A percentile compares a stretch with the other conserved stretches of the same genome.
Conservation (phyloP, 768 basidiomycete genomes). For the Rhizopogon salebrosus region DNA sequence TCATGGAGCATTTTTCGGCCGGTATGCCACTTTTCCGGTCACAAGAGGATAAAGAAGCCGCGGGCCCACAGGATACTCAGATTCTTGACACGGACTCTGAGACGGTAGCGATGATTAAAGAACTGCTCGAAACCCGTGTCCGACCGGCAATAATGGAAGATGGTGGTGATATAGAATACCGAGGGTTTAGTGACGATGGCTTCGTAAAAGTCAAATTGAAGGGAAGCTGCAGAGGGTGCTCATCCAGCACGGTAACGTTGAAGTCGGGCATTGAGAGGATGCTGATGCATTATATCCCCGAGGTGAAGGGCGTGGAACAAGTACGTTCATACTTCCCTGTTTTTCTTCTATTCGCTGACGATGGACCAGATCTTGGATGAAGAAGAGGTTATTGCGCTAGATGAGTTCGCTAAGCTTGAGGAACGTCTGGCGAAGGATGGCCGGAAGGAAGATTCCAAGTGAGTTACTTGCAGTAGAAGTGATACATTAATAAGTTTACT, state of each 20-base stretch:
- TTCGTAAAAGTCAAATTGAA: conserved; percentile 88
- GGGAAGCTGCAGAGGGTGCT: conserved; percentile 95
- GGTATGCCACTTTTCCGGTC: conserved; percentile 81
- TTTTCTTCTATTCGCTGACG: conserved; percentile 6
- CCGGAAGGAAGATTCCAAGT: conserved; percentile 39
- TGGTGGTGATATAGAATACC: conserved; percentile 96
- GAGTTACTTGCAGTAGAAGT: conserved; percentile 26
- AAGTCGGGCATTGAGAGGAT: conserved; percentile 98
- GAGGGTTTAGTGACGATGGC: conserved; percentile 81
- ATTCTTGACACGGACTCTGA: conserved; percentile 95
- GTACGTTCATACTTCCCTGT: conserved; percentile 33
- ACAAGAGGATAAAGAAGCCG: conserved; percentile 71
- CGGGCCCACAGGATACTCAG: conserved; percentile 88
- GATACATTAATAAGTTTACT: conserved; percentile 8
- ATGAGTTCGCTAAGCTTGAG: conserved; percentile 89
- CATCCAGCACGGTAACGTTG: conserved; percentile 89
- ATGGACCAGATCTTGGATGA: conserved; percentile 70
- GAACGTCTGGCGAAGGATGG: conserved; percentile 48
- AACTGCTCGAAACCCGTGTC: conserved; percentile 90
- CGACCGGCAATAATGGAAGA: conserved; percentile 98
- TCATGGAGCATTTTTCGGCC: conserved; percentile 99
- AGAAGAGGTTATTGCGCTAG: conserved; percentile 81
- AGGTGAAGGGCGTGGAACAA: conserved; percentile 90
- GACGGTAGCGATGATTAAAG: conserved; percentile 98
- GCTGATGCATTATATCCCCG: conserved; percentile 98